Percentiles rank a stretch among this genome's conserved stretches.
Conservation (phyloP, 139 green algal species). For the Chlorella sp. region DNA sequence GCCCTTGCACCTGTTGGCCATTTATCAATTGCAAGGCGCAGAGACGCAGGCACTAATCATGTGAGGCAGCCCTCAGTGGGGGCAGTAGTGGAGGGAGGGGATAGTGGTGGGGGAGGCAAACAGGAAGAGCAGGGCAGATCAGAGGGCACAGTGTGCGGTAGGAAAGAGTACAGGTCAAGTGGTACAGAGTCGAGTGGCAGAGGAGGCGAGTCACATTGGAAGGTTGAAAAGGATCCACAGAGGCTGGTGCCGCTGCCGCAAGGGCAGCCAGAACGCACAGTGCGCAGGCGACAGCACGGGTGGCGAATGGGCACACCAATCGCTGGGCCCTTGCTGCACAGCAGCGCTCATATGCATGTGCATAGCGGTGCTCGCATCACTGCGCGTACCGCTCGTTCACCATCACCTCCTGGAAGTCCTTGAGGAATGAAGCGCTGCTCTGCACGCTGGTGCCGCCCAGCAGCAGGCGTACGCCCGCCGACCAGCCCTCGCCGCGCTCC, state of each 20-base stretch:
- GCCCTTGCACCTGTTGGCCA: too few species aligned
- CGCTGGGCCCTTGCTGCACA: too few species aligned
- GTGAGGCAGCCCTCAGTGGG: neutral
- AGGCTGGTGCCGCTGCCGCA: too few species aligned
- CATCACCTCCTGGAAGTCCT: constrained; percentile 54
- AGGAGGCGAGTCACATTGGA: neutral
- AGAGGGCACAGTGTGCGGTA: neutral
- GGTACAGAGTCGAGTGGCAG: neutral
- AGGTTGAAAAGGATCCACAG: too few species aligned
- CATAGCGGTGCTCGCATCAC: neutral
- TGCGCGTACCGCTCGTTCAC: constrained; percentile 35
- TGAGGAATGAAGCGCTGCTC: constrained; percentile 77
- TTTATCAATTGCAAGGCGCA: too few species aligned
- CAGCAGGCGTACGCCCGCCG: constrained; percentile 69
- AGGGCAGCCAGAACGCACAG: too few species aligned
- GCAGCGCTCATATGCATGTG: too few species aligned
- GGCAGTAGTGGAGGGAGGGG: neutral
- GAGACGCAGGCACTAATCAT: too few species aligned
- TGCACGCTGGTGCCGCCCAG: constrained; percentile 89
- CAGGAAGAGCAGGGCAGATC: too few species aligned
- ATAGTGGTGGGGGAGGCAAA: neutral
- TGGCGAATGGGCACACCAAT: too few species aligned
- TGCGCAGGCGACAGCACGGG: too few species aligned
- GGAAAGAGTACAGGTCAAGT: neutral
- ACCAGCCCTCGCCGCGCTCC: constrained; percentile 53